These are phyloP conservation scores for Amanita rimosa DNA, from an alignment of 768 basidiomycete genomes.

Conservation along the genomic window DNA sequence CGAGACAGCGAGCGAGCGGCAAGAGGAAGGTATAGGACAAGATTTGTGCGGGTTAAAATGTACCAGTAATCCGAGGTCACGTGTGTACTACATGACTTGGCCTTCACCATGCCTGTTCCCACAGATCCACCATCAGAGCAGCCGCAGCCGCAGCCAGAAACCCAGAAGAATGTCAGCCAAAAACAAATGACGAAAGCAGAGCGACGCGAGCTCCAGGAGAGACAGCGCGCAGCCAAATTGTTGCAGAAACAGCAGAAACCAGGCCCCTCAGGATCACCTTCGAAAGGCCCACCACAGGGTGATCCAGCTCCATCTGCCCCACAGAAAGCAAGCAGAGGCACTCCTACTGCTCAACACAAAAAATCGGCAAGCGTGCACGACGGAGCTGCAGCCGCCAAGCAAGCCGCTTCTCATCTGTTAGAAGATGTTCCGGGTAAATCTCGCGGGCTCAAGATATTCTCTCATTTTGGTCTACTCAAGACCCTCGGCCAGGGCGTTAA, in stretches of 20 bases:
- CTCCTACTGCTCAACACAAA: background rate
- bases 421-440: conserved; percentile 29
- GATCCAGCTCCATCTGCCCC: conserved; percentile 11
- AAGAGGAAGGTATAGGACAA: background rate
- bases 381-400: background rate
- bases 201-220: conserved; percentile 68
- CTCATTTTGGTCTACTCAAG: conserved; percentile 76
- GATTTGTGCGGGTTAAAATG: background rate
- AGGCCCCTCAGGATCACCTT: background rate
- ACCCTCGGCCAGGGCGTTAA: conserved; percentile 41
- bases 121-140: background rate
- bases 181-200: conserved; percentile 76
- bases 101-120: background rate
- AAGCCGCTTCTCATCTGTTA: conserved; percentile 3
- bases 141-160: background rate
- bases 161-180: conserved; percentile 20
- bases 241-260: conserved; percentile 26
- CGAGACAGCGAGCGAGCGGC: background rate
- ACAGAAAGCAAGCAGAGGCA: background rate
- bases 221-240: conserved; percentile 68
- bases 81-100: background rate
- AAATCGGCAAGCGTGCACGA: background rate
- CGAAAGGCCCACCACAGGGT: conserved; percentile 2
- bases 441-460: conserved; percentile 72
- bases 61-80: background rate